These are phyloP conservation scores for Skeletonema grethae DNA, from an alignment of 108 stramenopile genomes.

Conservation along the genomic window DNA sequence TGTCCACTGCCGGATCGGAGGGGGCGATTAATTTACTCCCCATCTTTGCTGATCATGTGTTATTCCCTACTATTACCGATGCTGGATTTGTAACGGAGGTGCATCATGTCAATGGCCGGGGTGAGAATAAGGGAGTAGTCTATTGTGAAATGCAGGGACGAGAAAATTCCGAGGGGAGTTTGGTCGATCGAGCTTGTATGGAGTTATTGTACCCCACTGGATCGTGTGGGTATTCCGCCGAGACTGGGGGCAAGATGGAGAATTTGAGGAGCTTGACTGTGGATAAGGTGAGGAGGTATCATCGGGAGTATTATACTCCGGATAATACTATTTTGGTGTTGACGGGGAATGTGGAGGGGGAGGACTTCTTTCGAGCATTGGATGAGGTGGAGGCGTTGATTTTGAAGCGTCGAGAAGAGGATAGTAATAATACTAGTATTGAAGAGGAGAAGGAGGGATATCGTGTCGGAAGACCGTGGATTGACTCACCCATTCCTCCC, in stretches of 20 bases:
- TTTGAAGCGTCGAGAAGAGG: slow-evolving; percentile 15
- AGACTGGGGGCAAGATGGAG: slow-evolving; percentile 48
- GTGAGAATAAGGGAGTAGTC: slow-evolving; percentile 56
- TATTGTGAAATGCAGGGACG: slow-evolving; percentile 57
- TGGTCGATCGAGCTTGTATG: slow-evolving; percentile 46
- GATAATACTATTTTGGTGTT: slow-evolving; percentile 43
- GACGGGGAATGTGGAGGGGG: slow-evolving; percentile 40
- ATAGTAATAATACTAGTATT: neutral
- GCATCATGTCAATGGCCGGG: slow-evolving; percentile 45
- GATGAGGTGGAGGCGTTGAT: slow-evolving; percentile 46
- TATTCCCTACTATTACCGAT: slow-evolving; percentile 53
- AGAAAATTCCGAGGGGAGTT: slow-evolving; percentile 46
- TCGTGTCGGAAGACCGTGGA: slow-evolving; percentile 38
- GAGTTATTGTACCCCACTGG: slow-evolving; percentile 34
- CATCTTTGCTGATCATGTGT: slow-evolving; percentile 51
- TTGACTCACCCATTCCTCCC: slow-evolving; percentile 30
- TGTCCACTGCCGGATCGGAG: slow-evolving; percentile 46
- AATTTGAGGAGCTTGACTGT: slow-evolving; percentile 37
- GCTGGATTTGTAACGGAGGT: slow-evolving; percentile 49
- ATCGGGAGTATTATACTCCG: slow-evolving; percentile 45
- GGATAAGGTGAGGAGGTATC: slow-evolving; percentile 43
- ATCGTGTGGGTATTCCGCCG: slow-evolving; percentile 42
- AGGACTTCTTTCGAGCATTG: slow-evolving; percentile 37
- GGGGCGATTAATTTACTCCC: slow-evolving; percentile 45
- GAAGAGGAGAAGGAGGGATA: neutral